Evolutionary conservation across 352 stramenopile genomes (phyloP).

Genomic region (Globisporangium viniferum): DNA sequence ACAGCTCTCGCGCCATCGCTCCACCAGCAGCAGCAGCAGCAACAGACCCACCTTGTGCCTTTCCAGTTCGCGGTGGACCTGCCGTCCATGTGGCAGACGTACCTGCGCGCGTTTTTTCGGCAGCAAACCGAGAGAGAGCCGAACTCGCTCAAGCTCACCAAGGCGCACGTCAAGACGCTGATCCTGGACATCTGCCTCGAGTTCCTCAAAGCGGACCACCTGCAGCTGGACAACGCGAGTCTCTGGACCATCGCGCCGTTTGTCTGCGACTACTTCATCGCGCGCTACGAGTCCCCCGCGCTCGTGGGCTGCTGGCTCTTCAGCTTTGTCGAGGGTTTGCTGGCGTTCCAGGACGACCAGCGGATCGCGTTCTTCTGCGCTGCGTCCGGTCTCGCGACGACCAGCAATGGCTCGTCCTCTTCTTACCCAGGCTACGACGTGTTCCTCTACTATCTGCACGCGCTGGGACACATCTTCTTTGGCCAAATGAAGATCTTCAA

Average conservation of each 20-base stretch:
- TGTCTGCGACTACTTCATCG: slow-evolving; percentile 68
- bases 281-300: slow-evolving; percentile 41
- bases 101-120: slow-evolving; percentile 24
- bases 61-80: slow-evolving; percentile 17
- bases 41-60: slow-evolving; percentile 1
- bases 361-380: slow-evolving; percentile 64
- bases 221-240: slow-evolving; percentile 51
- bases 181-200: slow-evolving; percentile 74
- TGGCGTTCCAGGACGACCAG: slow-evolving; percentile 39
- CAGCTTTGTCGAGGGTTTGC: slow-evolving; percentile 43
- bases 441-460: slow-evolving; percentile 68
- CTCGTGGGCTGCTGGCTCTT: slow-evolving; percentile 55
- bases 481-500: slow-evolving; percentile 73
- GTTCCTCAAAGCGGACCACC: slow-evolving; percentile 64
- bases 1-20: background rate
- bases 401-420: background rate
- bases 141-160: slow-evolving; percentile 17
- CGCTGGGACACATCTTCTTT: slow-evolving; percentile 60
- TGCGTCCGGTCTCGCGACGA: slow-evolving; percentile 29
- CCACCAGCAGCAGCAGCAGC: background rate
- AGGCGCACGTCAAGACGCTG: slow-evolving; percentile 39
- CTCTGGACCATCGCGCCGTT: slow-evolving; percentile 59
- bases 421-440: slow-evolving; percentile 42
- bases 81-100: slow-evolving; percentile 37
- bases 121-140: slow-evolving; percentile 9